A percentile compares a stretch with the other conserved stretches of the same genome.
These are phyloP conservation scores for Fusarium clavum DNA, from an alignment of 2,329 filamentous ascomycete species.

Conservation along the genomic window DNA sequence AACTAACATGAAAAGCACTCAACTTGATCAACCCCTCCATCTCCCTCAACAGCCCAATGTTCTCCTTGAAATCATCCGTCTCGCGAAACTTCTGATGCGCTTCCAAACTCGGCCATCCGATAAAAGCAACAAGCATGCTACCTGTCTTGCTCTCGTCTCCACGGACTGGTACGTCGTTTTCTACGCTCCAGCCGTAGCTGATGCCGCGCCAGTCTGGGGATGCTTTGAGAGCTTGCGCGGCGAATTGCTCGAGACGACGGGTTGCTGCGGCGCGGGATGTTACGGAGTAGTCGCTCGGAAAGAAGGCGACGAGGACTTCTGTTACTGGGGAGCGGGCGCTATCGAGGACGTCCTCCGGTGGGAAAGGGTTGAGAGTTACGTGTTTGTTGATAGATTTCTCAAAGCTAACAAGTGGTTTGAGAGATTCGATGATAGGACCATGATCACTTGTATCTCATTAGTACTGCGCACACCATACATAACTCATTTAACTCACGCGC, in stretches of 20 bases:
- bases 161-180: constrained; percentile 48
- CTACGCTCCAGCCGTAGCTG: constrained; percentile 50
- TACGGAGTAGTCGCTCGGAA: constrained; percentile 37
- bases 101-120: constrained; percentile 55
- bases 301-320: constrained; percentile 39
- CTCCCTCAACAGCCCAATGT: constrained; percentile 43
- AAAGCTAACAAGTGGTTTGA: constrained; percentile 32
- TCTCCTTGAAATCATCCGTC: constrained; percentile 51
- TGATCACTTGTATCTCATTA: constrained; percentile 6
- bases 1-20: constrained; percentile 40
- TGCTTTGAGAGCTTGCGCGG: constrained; percentile 29
- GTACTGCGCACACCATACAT: fast-evolving
- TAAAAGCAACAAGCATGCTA: constrained; percentile 43
- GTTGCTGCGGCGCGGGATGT: constrained; percentile 36
- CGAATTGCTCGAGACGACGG: constrained; percentile 31
- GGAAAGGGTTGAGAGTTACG: constrained; percentile 37
- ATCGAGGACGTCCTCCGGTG: constrained; percentile 39
- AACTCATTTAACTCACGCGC: constrained; percentile 15
- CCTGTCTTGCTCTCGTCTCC: constrained; percentile 46
- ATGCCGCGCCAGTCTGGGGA: constrained; percentile 41
- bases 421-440: constrained; percentile 33
- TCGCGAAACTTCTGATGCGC: constrained; percentile 53
- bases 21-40: constrained; percentile 42
- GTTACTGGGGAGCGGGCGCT: constrained; percentile 38
- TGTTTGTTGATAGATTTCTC: constrained; percentile 38